Conservation (phyloP, 805 yeast species). For the Cyberlindnera meyerae region DNA sequence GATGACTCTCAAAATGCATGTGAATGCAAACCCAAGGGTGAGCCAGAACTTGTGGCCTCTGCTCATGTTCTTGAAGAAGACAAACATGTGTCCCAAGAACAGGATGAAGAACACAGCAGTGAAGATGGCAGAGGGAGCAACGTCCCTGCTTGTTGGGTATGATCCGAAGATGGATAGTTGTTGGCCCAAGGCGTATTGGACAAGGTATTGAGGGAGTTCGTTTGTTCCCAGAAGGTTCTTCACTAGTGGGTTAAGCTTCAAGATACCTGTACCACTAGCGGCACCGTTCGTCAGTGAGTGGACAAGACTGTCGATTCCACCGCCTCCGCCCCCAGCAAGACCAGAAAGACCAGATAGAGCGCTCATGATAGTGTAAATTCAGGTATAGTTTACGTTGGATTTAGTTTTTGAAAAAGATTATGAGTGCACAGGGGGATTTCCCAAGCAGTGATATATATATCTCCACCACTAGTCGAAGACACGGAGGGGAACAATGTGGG, state of each 20-base stretch:
- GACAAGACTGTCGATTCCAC: constrained; percentile 1
- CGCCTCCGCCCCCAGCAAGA: too few relatives aligned
- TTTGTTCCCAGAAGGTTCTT: constrained; percentile 32
- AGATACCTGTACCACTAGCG: constrained; percentile 47
- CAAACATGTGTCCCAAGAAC: constrained; percentile 38
- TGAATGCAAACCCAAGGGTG: constrained; percentile 48
- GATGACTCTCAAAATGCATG: constrained; percentile 46
- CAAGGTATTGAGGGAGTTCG: constrained; percentile 36
- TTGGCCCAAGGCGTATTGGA: constrained; percentile 31
- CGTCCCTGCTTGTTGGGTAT: constrained; percentile 49
- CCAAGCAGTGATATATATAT: too few relatives aligned
- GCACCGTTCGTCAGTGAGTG: constrained; percentile 34
- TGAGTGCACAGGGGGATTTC: too few relatives aligned
- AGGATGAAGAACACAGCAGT: constrained; percentile 47
- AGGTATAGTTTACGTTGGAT: too few relatives aligned
- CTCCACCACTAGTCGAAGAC: too few relatives aligned
- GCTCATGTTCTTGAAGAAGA: constrained; percentile 43
- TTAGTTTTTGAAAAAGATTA: too few relatives aligned
- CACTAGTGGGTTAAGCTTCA: constrained; percentile 29
- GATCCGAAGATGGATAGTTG: constrained; percentile 59
- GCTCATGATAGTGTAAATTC: too few relatives aligned
- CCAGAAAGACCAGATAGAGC: too few relatives aligned
- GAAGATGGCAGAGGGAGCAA: constrained; percentile 58
- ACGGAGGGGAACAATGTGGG: too few relatives aligned
- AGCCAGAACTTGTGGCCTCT: constrained; percentile 61